Evolutionary conservation across 1,139 yeast species (phyloP), one percentile per base, ranked within the genome.

Genomic region (Geotrichum siamense): DNA sequence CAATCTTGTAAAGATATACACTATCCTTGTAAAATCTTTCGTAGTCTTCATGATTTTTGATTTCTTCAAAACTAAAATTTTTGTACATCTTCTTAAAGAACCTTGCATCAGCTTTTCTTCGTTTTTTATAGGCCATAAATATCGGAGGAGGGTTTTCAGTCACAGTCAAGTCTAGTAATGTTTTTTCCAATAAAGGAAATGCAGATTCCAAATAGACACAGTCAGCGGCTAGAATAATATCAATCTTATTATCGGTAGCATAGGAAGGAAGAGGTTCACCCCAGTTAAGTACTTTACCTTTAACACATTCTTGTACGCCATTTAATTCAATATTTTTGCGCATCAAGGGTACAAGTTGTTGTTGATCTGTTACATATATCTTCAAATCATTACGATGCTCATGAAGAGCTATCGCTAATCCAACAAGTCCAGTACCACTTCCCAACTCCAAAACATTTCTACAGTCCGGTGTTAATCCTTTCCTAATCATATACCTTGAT

Each of bases 391-490:
- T 45, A 16, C 50, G 51, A 19, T 57, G 56, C 43, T 60, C 62
- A 26, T 60, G 56, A 26, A 53, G 45, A 2, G 61, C 70, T 19
- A 65, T 55, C 1, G 68, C 69, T 37, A 64, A 55, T 5, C 77
- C 79, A 8, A 71, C 75, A 2, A 75, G 60, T 0, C 79, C 79
- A 1, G 80, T 75, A 1, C 80, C 80, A 47, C 75, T 68, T 0
- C 80, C 80, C 16, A 75, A 58, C 50, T 75, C 80, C 13, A 75
- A 54, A 3, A 74, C 63, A 37, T 64, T 65, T 1, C 51, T 46
- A 9, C 41, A 34, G 21, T 55, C 42, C 19, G 63, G 63, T 28
- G 59, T 54, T n/a, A 25, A 21, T 20, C 26, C 29, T 19, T 23
- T 38, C 19, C 62, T 53, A 19, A 69, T 55, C 44, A 73, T 49